phyloP scores from a whole-genome alignment of 2,329 filamentous ascomycete species.

The Colletotrichum theobromicola region DNA sequence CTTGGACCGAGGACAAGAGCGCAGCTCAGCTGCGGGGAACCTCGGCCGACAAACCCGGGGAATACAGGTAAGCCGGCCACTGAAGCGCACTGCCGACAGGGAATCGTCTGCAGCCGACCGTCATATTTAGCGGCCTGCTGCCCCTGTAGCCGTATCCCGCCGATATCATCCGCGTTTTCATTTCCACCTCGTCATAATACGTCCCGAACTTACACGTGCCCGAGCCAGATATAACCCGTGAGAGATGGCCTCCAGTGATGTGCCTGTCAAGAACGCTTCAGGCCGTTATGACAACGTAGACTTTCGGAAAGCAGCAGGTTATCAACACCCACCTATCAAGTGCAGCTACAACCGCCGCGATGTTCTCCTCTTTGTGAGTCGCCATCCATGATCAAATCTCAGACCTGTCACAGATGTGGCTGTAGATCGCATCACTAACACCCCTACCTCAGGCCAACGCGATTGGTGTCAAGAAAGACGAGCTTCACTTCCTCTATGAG shows the following conservation, averaged over 20 bases:
- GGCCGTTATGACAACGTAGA: slow-evolving; percentile 47
- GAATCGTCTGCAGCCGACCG: not conserved
- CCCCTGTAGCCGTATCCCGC: not conserved
- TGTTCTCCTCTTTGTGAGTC: slow-evolving; percentile 42
- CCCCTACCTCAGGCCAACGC: slow-evolving; percentile 40
- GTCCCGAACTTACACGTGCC: not conserved
- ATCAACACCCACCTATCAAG: slow-evolving; percentile 40
- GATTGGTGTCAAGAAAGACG: slow-evolving; percentile 41
- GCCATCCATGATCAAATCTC: not conserved
- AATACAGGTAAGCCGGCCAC: not conserved
- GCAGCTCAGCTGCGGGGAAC: not conserved
- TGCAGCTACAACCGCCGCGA: slow-evolving; percentile 48
- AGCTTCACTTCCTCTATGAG: slow-evolving; percentile 50
- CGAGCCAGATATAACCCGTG: not conserved
- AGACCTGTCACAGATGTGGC: not conserved
- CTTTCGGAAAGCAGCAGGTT: slow-evolving; percentile 42
- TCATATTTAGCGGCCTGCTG: not conserved
- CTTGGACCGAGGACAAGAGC: not conserved
- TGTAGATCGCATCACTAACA: not conserved
- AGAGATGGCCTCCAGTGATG: slow-evolving; percentile 26
- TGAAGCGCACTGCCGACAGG: not conserved
- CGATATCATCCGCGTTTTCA: not conserved
- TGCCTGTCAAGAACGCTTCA: slow-evolving; percentile 38
- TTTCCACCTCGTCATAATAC: not conserved
- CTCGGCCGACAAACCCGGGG: not conserved